Conservation (phyloP, 2,329 filamentous ascomycete species). For the Phaeosphaeria sp. region DNA sequence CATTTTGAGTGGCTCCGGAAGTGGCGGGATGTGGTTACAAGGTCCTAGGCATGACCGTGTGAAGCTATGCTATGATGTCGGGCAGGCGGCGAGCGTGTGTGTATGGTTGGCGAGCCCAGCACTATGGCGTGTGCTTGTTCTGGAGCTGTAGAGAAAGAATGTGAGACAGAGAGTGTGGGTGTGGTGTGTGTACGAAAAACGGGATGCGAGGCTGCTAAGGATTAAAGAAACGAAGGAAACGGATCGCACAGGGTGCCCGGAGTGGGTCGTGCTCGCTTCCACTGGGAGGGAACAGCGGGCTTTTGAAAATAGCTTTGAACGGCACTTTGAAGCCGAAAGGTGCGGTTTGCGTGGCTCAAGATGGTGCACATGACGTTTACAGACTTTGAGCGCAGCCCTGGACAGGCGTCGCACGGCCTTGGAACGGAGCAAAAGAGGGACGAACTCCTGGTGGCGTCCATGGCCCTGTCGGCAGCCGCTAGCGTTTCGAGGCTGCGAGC, state of each 20-base stretch:
- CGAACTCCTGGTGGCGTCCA: slow-evolving; percentile 30
- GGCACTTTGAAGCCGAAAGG: slow-evolving; percentile 22
- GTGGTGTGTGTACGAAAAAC: slow-evolving; percentile 6
- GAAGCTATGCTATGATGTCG: background rate
- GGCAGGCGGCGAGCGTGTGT: slow-evolving; percentile 3
- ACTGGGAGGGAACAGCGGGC: slow-evolving; percentile 13
- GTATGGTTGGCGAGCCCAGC: slow-evolving; percentile 20
- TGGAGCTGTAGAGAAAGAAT: slow-evolving; percentile 1
- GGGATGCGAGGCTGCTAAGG: slow-evolving; percentile 21
- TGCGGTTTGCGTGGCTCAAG: slow-evolving; percentile 16
- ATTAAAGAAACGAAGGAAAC: slow-evolving; percentile 30
- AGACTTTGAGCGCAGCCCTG: slow-evolving; percentile 25
- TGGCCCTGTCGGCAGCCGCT: slow-evolving; percentile 29
- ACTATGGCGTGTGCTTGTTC: background rate
- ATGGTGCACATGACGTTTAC: slow-evolving; percentile 45
- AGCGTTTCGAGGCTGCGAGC: slow-evolving; percentile 19
- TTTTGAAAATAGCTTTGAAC: slow-evolving; percentile 31
- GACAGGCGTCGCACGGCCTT: slow-evolving; percentile 37
- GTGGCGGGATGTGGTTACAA: slow-evolving; percentile 19
- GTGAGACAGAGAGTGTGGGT: slow-evolving; percentile 1
- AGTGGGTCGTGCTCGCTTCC: slow-evolving; percentile 35
- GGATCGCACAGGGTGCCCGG: slow-evolving; percentile 31
- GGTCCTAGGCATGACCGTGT: slow-evolving; percentile 27
- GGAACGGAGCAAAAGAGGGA: slow-evolving; percentile 23
- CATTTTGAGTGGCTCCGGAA: slow-evolving; percentile 29